Percentiles rank a stretch among this genome's conserved stretches.
Conservation (phyloP, 352 stramenopile genomes). For the Peronospora belbahrii region DNA sequence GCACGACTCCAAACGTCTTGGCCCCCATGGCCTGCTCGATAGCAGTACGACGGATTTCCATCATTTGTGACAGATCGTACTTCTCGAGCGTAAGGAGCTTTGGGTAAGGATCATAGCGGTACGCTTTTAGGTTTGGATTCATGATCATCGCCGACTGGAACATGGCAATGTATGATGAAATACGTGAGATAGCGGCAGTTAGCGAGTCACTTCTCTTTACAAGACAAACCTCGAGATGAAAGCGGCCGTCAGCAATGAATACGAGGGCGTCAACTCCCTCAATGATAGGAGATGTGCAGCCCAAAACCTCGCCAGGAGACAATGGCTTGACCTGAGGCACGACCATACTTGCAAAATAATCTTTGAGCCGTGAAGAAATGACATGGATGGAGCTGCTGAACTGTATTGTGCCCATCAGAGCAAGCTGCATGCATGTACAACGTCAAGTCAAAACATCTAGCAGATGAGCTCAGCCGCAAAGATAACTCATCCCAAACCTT, state of each 20-base stretch:
- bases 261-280: slow-evolving; percentile 90
- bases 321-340: slow-evolving; percentile 96
- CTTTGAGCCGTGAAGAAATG: slow-evolving; percentile 58
- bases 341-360: slow-evolving; percentile 73
- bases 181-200: not conserved
- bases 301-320: slow-evolving; percentile 96
- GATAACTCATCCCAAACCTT: slow-evolving; percentile 35
- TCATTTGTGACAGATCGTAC: slow-evolving; percentile 97
- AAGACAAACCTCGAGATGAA: slow-evolving; percentile 94
- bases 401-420: slow-evolving; percentile 94
- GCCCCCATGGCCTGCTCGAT: slow-evolving; percentile 70
- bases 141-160: slow-evolving; percentile 94
- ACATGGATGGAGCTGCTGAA: slow-evolving; percentile 90
- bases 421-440: slow-evolving; percentile 42
- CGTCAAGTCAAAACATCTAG: not conserved
- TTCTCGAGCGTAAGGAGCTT: slow-evolving; percentile 95
- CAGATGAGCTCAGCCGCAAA: not conserved
- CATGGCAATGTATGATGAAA: not conserved
- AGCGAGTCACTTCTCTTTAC: not conserved
- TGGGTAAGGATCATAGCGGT: slow-evolving; percentile 98
- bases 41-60: slow-evolving; percentile 76
- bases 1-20: slow-evolving; percentile 93
- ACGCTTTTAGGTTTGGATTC: slow-evolving; percentile 93
- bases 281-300: slow-evolving; percentile 95
- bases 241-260: slow-evolving; percentile 98